Percentiles rank a stretch among this genome's conserved stretches.
Conservation (phyloP, 208 protist genomes). For the Lotmaria passim region DNA sequence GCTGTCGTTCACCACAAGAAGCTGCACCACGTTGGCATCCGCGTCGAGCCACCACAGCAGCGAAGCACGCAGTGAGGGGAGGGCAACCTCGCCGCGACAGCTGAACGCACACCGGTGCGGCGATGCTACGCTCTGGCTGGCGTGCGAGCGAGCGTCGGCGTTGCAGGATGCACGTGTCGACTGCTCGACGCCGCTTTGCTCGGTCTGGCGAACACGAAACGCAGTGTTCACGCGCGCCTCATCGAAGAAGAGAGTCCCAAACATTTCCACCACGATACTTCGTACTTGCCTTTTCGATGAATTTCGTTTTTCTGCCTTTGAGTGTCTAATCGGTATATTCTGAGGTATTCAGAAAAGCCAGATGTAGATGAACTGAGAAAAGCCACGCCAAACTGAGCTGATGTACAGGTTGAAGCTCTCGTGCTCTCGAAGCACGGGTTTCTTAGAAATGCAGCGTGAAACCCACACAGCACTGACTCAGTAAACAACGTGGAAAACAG, state of each 20-base stretch:
- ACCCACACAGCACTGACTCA: too few relatives aligned
- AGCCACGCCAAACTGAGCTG: too few relatives aligned
- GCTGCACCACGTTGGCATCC: slow-evolving; percentile 48
- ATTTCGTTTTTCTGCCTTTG: too few relatives aligned
- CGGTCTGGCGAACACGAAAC: slow-evolving; percentile 28
- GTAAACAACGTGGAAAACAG: slow-evolving; percentile 23
- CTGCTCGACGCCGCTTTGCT: too few relatives aligned
- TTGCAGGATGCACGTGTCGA: not conserved
- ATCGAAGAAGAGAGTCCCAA: slow-evolving; percentile 84
- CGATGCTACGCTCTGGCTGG: slow-evolving; percentile 9
- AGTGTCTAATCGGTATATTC: too few relatives aligned
- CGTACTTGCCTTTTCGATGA: too few relatives aligned
- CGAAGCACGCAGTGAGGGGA: slow-evolving; percentile 62
- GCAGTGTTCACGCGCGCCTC: slow-evolving; percentile 56
- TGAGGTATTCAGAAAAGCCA: too few relatives aligned
- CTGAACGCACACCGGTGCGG: slow-evolving; percentile 37
- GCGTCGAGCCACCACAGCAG: slow-evolving; percentile 81
- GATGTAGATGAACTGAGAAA: too few relatives aligned
- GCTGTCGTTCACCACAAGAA: slow-evolving; percentile 60
- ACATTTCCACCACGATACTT: slow-evolving; percentile 38
- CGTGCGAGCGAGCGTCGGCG: slow-evolving; percentile 18
- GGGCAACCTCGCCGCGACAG: slow-evolving; percentile 55
- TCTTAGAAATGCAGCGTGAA: too few relatives aligned
- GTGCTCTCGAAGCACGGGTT: too few relatives aligned
- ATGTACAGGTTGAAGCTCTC: too few relatives aligned